Conservation (phyloP, 352 stramenopile species). For the Phytophthora pistaciae region DNA sequence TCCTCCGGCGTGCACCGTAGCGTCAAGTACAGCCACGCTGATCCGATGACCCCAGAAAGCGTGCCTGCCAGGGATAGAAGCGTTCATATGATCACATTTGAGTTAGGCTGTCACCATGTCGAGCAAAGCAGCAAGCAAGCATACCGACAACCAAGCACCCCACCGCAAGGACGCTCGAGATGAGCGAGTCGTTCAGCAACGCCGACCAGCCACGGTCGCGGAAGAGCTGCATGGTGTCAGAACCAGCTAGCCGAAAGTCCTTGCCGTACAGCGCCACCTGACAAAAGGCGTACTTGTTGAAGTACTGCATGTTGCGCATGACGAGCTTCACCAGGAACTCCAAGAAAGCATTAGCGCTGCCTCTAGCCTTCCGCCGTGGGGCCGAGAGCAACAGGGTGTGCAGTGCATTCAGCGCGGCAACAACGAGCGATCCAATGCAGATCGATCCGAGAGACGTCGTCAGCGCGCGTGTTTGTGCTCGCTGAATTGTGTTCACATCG, state of each 20-base stretch:
- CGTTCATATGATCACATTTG: background rate
- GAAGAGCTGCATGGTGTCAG: constrained; percentile 86
- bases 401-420: constrained; percentile 73
- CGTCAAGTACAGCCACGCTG: constrained; percentile 74
- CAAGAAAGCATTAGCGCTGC: constrained; percentile 81
- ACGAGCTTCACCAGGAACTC: constrained; percentile 82
- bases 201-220: constrained; percentile 82
- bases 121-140: constrained; percentile 11
- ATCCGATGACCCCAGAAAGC: constrained; percentile 78
- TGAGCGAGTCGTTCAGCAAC: constrained; percentile 82
- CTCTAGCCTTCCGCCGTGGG: constrained; percentile 66
- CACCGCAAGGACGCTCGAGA: constrained; percentile 79
- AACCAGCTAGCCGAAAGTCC: constrained; percentile 75
- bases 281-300: constrained; percentile 92
- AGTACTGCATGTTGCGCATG: constrained; percentile 80
- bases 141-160: constrained; percentile 83
- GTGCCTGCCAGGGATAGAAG: constrained; percentile 47
- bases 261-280: constrained; percentile 90
- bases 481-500: constrained; percentile 76
- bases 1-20: constrained; percentile 75
- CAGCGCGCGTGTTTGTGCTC: constrained; percentile 67
- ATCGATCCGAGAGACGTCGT: constrained; percentile 87
- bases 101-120: constrained; percentile 1
- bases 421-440: constrained; percentile 83
- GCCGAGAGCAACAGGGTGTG: constrained; percentile 76